These are phyloP conservation scores for Russula dissimulans DNA, from an alignment of 768 basidiomycete genomes.

Conservation along the genomic window DNA sequence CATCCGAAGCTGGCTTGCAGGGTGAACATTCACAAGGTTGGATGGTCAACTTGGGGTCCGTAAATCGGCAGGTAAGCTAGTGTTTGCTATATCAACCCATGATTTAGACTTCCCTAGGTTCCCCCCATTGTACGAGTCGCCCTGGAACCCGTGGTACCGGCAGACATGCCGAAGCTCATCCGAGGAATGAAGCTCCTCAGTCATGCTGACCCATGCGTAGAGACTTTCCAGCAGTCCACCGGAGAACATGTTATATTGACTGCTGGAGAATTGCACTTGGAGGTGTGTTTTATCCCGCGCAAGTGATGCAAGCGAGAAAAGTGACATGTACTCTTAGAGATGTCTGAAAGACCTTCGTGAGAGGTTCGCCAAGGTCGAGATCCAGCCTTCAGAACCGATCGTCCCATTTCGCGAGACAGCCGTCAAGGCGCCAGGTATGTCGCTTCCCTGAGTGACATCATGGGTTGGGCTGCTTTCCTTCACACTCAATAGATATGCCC, in stretches of 20 bases:
- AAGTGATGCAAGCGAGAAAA: neutral
- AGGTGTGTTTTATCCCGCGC: slow-evolving; percentile 40
- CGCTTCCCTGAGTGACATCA: neutral
- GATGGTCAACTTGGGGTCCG: slow-evolving; percentile 73
- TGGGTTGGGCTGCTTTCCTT: neutral
- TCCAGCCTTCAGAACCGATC: slow-evolving; percentile 90
- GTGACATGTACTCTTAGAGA: slow-evolving; percentile 40
- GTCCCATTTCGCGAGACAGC: slow-evolving; percentile 98
- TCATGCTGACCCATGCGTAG: slow-evolving; percentile 94
- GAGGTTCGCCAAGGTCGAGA: slow-evolving; percentile 86
- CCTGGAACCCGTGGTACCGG: slow-evolving; percentile 71
- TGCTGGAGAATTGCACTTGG: slow-evolving; percentile 92
- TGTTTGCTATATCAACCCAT: neutral
- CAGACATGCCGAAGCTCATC: slow-evolving; percentile 85
- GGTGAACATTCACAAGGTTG: slow-evolving; percentile 36
- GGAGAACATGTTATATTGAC: slow-evolving; percentile 96
- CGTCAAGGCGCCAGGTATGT: slow-evolving; percentile 61
- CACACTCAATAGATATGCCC: slow-evolving; percentile 60
- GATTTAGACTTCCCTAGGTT: slow-evolving; percentile 35
- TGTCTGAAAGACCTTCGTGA: slow-evolving; percentile 95
- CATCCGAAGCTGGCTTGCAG: slow-evolving; percentile 37
- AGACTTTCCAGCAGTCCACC: slow-evolving; percentile 93
- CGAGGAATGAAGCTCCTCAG: slow-evolving; percentile 80
- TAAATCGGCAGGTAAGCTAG: slow-evolving; percentile 48
- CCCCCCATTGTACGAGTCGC: slow-evolving; percentile 94